Evolutionary conservation across 2,329 filamentous ascomycete species (phyloP).

Genomic region (Aspergillus viridinutans): DNA sequence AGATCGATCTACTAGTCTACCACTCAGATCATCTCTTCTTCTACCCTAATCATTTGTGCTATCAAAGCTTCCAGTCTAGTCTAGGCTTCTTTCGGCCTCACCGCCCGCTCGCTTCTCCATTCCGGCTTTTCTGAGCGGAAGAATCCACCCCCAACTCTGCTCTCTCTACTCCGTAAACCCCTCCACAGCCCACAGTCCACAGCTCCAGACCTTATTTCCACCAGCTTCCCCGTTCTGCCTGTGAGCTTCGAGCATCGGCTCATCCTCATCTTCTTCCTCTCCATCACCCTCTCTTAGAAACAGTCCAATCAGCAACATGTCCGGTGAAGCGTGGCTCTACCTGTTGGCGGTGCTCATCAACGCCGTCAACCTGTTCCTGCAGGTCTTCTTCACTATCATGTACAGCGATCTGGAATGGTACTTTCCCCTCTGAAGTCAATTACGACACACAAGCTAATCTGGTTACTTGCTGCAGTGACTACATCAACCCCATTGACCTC

Average conservation of each 20-base stretch:
- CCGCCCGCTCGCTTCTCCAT: neutral
- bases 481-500: conserved; percentile 99
- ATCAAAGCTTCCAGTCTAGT: neutral
- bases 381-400: conserved; percentile 99
- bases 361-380: conserved; percentile 98
- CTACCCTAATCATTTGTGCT: neutral
- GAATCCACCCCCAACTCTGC: neutral
- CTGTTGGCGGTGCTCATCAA: conserved; percentile 97
- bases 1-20: neutral
- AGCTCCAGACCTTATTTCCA: neutral
- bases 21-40: neutral
- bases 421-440: conserved; percentile 35
- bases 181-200: neutral
- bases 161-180: neutral
- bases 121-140: neutral
- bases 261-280: conserved; percentile 3
- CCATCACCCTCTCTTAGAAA: neutral
- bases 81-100: neutral
- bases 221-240: neutral
- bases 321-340: conserved; percentile 97
- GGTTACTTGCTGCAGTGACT: conserved; percentile 63
- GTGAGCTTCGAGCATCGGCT: neutral
- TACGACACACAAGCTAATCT: conserved; percentile 25
- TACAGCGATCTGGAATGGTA: conserved; percentile 99
- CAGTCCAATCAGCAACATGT: conserved; percentile 59